Evolutionary conservation across 1,284 basidiomycete species (phyloP), one percentile per base, ranked within the genome.

Genomic region (Coriolopsis trogii): DNA sequence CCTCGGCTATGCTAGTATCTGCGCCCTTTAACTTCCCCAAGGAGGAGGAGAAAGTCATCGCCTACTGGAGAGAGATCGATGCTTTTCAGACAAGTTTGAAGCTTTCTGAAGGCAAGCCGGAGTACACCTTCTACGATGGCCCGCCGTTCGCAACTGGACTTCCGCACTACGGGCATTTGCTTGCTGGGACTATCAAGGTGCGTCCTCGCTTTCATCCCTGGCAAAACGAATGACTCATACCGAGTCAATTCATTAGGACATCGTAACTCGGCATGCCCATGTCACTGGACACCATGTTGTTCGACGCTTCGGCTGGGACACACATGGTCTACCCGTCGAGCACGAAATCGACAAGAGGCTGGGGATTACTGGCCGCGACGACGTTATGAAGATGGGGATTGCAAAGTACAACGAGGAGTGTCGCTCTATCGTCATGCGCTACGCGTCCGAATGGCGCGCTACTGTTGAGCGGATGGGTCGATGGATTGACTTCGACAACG

Each of bases 401-500:
- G 92, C 90, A 72, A 91, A 91, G 65, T 99, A 99, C 81, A 99
- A 99, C 70, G 93, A 85, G 12, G 95, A 98, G 69, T 99, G 97
- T 70, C 86, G 95, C 34, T 85, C 88, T 56, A 99, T 99, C 70
- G 97, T 99, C 66, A 98, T 99, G 95, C 85, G 95, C 38, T 99
- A 99, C 70, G 84, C 95, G 5, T 78, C 80, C 13, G 95, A 99
- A 70, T 99, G 97, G 97, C 85, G 93, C 52, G 67, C 75, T 31
- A 99, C 95, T 5, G 96, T 99, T 52, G 96, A 98, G 72, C 86
- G 97, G 58, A 96, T 99, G 89, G 97, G 96, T 33, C 85, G 97
- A 57, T 99, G 97, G 97, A 99, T 99, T 73, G 97, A 99, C 73
- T 99, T 99, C 67, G 97, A 99, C 74, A 92, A 97, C 62, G 97